Base-by-base conservation (phyloP, 805 yeast genomes). In the Candida tibetensis region DNA sequence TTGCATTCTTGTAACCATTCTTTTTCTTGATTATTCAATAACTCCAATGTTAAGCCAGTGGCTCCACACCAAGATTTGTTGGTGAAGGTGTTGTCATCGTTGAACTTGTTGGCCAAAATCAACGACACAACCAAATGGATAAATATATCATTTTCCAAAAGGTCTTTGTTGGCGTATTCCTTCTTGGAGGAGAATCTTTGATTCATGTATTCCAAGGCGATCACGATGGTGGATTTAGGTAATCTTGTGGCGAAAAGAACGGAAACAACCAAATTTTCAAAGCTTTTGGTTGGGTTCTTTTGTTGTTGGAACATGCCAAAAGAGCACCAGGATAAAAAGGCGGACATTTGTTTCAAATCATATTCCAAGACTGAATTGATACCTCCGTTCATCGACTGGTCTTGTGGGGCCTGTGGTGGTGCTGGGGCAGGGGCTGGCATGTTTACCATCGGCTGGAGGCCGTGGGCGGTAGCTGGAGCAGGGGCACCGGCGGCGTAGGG, bases 51-150 rank as follows among this genome's bases (percentile, higher is more conserved):
- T 45, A 91, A 73, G 14, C 95, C 95, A 4, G 96, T 85, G n/a
- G 97, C 98, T 45, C 88, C 89, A 29, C 88, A 77, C 99, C 99
- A 91, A 5, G 96, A 87, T 54, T 81, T 82, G 66, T 91, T 91
- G 44, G 95, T 88, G 58, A 91, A 91, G 19, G 97, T 91, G 65
- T 91, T 89, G 66, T 91, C 99, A 64, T 91, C 98, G 58, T 90
- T 88, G 60, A 88, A 87, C 66, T 91, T 91, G 69, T 91, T 91
- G 32, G 96, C 95, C 44, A 91, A 69, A 26, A 91, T 77, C 30
- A 91, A 71, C 2, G 95, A 74, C 15, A 84, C 71, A 30, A 82
- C 79, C 29, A 88, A 60, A 57, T 68, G 74, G 55, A 66, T 72
- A 66, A 74, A 85, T 54, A 68, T 52, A 43, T 72, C 66, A 33